Percentiles rank a stretch among this genome's conserved stretches.
phyloP scores from a whole-genome alignment of 73 alveolate species.

The Stentor coeruleus region DNA sequence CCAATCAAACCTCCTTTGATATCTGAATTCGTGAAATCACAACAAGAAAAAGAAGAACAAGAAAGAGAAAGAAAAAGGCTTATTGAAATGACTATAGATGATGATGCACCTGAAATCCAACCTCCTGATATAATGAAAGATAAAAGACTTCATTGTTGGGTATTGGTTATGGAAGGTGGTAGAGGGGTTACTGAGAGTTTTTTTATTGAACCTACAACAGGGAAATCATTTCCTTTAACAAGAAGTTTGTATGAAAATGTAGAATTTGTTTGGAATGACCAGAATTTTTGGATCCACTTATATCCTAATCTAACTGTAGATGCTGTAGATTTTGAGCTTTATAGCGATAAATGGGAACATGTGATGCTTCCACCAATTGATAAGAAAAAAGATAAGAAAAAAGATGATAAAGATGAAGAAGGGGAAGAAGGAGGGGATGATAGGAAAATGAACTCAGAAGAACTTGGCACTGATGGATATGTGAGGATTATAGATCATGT shows the following conservation, averaged over 20 bases:
- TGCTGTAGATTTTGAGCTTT: no score
- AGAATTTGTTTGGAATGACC: constrained; percentile 84
- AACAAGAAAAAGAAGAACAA: constrained; percentile 42
- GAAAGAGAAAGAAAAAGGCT: constrained; percentile 53
- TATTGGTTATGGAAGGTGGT: constrained; percentile 65
- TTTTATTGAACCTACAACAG: constrained; percentile 91
- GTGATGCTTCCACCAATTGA: constrained; percentile 79
- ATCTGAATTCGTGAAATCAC: constrained; percentile 59
- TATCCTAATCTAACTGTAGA: no score
- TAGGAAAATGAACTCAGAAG: constrained; percentile 38
- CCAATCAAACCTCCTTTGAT: constrained; percentile 61
- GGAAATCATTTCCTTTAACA: no score
- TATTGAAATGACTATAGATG: constrained; percentile 82
- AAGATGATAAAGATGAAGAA: constrained; percentile 58
- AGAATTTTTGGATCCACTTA: no score
- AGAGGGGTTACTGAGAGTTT: constrained; percentile 61
- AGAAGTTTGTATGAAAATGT: no score
- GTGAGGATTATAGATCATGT: constrained; percentile 53
- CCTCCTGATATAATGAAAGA: constrained; percentile 72
- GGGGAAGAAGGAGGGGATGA: constrained; percentile 65
- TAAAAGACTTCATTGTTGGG: constrained; percentile 90
- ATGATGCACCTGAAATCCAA: constrained; percentile 85
- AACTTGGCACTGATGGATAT: constrained; percentile 44
- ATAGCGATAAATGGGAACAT: constrained; percentile 96
- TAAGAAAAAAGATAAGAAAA: constrained; percentile 56